Conservation (phyloP, 2,329 filamentous ascomycete genomes). For the Neofusicoccum cordaticola region DNA sequence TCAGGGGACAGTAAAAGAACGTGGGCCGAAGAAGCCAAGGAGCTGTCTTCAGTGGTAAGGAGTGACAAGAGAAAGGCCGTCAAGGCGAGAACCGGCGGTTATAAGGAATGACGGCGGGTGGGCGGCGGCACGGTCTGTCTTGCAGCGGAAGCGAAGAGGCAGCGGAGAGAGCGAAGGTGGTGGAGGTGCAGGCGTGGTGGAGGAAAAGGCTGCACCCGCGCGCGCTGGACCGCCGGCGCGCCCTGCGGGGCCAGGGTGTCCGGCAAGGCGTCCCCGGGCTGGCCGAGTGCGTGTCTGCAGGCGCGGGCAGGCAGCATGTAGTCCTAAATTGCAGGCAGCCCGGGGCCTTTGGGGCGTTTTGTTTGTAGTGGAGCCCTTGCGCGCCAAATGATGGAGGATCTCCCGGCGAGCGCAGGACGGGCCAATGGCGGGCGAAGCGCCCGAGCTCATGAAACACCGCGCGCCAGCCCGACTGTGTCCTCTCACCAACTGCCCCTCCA, state of each 20-base stretch:
- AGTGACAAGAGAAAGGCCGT: conserved; percentile 1
- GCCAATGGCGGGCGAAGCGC: conserved; percentile 3
- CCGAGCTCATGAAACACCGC: background rate
- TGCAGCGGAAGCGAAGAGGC: background rate
- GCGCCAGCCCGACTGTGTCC: background rate
- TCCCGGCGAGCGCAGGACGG: background rate
- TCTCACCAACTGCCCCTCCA: background rate
- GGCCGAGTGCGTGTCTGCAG: background rate
- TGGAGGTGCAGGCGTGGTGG: background rate
- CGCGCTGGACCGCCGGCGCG: background rate
- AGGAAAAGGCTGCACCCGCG: background rate
- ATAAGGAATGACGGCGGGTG: background rate
- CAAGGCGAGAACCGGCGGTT: background rate
- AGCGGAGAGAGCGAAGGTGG: background rate
- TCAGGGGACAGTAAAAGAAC: conserved; percentile 15
- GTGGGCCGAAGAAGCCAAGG: conserved; percentile 14
- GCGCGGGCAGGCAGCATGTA: background rate
- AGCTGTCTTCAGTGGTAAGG: conserved; percentile 2
- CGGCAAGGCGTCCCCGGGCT: background rate
- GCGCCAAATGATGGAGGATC: conserved; percentile 15
- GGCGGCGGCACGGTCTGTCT: background rate
- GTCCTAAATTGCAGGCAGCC: conserved; percentile 13
- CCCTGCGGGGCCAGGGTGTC: background rate
- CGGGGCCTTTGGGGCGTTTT: conserved; percentile 4
- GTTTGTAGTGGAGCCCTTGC: conserved; percentile 14